Evolutionary conservation across 441 rosid species (phyloP).

Genomic region (Erodium moschatum): DNA sequence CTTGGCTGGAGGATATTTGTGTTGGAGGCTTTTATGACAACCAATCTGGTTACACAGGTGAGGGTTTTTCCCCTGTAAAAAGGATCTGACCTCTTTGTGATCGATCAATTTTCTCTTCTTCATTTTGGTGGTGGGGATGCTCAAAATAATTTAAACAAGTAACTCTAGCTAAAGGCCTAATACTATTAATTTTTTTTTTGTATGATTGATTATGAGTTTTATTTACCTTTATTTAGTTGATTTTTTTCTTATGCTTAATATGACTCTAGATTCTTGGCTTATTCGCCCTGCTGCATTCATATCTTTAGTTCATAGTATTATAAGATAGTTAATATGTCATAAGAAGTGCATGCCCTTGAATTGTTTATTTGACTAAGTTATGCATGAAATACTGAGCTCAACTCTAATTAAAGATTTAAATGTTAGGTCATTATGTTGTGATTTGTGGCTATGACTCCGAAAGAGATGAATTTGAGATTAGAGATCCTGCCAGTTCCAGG

Average conservation of each 20-base stretch:
- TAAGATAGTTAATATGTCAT: background rate
- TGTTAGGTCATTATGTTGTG: conserved; percentile 71
- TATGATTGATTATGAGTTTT: background rate
- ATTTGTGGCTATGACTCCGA: conserved; percentile 76
- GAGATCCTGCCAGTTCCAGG: conserved; percentile 95
- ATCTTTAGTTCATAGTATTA: background rate
- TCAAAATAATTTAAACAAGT: background rate
- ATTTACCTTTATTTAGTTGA: background rate
- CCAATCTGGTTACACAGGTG: conserved; percentile 59
- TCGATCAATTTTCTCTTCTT: conserved; percentile 9
- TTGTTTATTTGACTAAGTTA: background rate
- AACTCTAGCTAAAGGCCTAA: background rate
- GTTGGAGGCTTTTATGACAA: conserved; percentile 37
- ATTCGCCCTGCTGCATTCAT: background rate
- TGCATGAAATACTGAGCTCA: conserved; percentile 3
- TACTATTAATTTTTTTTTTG: background rate
- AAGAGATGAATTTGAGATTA: conserved; percentile 80
- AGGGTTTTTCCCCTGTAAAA: conserved; percentile 16
- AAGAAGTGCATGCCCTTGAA: background rate
- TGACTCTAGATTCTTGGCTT: background rate
- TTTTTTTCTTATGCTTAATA: background rate
- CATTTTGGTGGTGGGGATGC: background rate
- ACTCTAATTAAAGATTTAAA: conserved; percentile 6
- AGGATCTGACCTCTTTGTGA: background rate
- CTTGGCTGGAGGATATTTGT: conserved; percentile 56